These are phyloP conservation scores for Chytriomyces sp. DNA, from an alignment of 192 early-diverging fungal genomes.

Conservation along the genomic window DNA sequence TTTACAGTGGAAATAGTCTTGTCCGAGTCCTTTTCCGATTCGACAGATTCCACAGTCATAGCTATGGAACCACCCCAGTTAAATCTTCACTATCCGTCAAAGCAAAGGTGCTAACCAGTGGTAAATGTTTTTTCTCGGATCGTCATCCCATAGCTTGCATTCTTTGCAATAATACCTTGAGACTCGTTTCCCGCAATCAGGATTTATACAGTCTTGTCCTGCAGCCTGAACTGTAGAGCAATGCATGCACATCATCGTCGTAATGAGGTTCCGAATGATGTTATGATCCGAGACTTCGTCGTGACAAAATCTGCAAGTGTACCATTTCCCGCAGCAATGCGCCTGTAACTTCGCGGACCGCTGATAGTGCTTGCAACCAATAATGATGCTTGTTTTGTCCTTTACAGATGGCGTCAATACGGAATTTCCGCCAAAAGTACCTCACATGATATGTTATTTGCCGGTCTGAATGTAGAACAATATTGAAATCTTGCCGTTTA, in stretches of 20 bases:
- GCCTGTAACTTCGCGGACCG: conserved; percentile 75
- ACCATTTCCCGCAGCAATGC: conserved; percentile 76
- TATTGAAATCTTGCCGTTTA: conserved; percentile 40
- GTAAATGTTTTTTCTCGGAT: conserved; percentile 81
- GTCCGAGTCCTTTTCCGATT: conserved; percentile 76
- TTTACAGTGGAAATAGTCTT: conserved; percentile 90
- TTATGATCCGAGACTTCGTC: conserved; percentile 68
- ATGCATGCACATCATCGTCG: conserved; percentile 94
- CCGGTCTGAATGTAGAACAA: conserved; percentile 47
- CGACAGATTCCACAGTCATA: conserved; percentile 92
- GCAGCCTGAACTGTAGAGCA: conserved; percentile 83
- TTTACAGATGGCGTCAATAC: no score
- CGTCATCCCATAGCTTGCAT: conserved; percentile 93
- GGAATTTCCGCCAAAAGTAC: no score
- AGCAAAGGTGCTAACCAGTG: conserved; percentile 63
- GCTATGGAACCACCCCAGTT: neutral
- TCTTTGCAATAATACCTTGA: conserved; percentile 86
- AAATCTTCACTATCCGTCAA: neutral
- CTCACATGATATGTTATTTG: conserved; percentile 51
- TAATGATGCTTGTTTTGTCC: conserved; percentile 52
- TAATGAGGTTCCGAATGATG: conserved; percentile 63
- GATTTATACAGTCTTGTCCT: conserved; percentile 70
- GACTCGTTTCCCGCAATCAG: conserved; percentile 60
- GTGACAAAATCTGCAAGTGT: conserved; percentile 79
- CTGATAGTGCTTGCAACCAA: conserved; percentile 83